Evolutionary conservation across 208 protist genomes (phyloP).

Genomic region (Trypanosoma avium): DNA sequence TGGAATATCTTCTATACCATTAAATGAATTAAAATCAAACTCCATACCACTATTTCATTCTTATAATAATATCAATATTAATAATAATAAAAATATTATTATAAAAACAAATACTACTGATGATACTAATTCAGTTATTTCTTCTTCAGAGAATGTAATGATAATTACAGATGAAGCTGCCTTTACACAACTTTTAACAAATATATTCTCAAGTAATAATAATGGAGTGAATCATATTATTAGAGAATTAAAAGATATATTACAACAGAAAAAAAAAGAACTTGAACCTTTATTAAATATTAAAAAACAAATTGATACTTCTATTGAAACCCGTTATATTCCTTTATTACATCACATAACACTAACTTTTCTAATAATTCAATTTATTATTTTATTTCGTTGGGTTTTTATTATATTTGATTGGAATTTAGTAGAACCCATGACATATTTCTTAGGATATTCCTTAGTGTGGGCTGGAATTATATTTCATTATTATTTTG

Average conservation of each 20-base stretch:
- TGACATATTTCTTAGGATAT: conserved; percentile 83
- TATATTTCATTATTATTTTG: conserved; percentile 70
- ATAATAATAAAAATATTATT: background rate
- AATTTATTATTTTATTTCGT: conserved; percentile 77
- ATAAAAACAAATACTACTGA: background rate
- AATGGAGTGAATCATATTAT: conserved; percentile 21
- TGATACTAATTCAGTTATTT: too few relatives aligned
- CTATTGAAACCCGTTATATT: conserved; percentile 35
- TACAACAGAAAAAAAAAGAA: conserved; percentile 28
- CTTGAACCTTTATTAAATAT: conserved; percentile 24
- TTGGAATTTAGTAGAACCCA: conserved; percentile 87
- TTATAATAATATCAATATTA: background rate
- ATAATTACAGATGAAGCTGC: conserved; percentile 11
- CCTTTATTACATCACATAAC: conserved; percentile 50
- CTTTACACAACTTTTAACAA: conserved; percentile 10
- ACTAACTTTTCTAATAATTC: conserved; percentile 40
- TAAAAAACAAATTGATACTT: conserved; percentile 46
- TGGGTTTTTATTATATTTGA: conserved; percentile 90
- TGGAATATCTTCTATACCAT: background rate
- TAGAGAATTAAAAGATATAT: conserved; percentile 30
- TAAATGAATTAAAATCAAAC: background rate
- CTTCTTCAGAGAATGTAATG: background rate
- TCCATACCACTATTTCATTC: background rate
- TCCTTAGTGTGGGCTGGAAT: conserved; percentile 54
- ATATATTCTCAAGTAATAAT: conserved; percentile 3